Conservation (phyloP, 2,329 filamentous ascomycete genomes). For the Pseudocercospora fijiensis region DNA sequence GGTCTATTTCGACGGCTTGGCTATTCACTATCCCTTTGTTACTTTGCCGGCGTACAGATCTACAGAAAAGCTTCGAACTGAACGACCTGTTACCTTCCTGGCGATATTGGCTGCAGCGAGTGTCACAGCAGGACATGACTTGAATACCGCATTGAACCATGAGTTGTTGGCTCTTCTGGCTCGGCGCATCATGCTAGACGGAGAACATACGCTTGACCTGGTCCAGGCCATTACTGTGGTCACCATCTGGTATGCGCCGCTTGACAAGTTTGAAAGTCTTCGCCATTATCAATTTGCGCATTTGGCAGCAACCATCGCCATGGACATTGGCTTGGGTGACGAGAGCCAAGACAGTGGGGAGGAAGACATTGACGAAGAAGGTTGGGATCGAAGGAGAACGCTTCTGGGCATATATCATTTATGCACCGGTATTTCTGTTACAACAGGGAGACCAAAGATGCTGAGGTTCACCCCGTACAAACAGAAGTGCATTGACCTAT, state of each 20-base stretch:
- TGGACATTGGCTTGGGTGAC: constrained; percentile 11
- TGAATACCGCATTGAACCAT: constrained; percentile 10
- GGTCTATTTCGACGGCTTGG: constrained; percentile 8
- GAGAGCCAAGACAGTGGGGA: neutral
- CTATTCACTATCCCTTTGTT: constrained; percentile 11
- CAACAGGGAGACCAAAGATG: constrained; percentile 12
- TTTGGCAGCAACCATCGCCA: constrained; percentile 12
- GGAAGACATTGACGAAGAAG: neutral
- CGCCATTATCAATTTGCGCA: constrained; percentile 14
- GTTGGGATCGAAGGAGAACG: constrained; percentile 10
- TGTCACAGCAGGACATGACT: constrained; percentile 4
- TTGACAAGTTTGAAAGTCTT: constrained; percentile 15
- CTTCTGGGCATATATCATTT: constrained; percentile 10
- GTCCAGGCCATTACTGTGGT: constrained; percentile 12
- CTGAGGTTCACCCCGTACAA: constrained; percentile 11
- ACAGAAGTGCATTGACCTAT: constrained; percentile 10
- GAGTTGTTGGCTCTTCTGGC: constrained; percentile 10
- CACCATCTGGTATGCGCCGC: constrained; percentile 14
- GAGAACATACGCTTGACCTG: constrained; percentile 12
- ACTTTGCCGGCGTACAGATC: neutral
- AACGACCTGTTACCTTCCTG: constrained; percentile 10
- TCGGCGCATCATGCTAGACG: constrained; percentile 11
- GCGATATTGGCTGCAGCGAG: constrained; percentile 11
- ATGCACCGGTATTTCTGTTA: constrained; percentile 9
- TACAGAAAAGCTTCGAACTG: constrained; percentile 1